phyloP scores from a whole-genome alignment of 139 green algal species.

The Monoraphidium neglectum region DNA sequence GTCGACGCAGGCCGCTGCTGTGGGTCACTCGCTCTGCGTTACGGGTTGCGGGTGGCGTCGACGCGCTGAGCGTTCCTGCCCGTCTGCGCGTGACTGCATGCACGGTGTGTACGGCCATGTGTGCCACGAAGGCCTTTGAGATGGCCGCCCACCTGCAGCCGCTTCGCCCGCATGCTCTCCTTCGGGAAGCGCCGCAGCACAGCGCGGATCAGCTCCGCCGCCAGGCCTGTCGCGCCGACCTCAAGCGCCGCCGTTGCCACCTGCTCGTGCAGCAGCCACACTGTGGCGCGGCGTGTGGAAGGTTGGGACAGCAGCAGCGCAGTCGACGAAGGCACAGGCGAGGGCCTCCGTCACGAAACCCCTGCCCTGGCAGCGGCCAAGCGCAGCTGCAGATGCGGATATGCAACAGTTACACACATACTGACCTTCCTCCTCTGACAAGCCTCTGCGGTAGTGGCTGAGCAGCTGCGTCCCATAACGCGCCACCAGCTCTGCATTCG shows the following conservation, averaged over 20 bases:
- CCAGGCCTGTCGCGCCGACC: constrained; percentile 46
- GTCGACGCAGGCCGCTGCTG: not conserved
- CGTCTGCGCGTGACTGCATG: not conserved
- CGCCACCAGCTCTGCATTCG: constrained; percentile 58
- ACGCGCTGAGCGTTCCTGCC: not conserved
- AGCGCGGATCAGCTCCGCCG: constrained; percentile 57
- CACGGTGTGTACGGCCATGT: no score
- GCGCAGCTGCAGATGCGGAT: no score
- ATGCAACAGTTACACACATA: not conserved
- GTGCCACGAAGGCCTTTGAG: not conserved
- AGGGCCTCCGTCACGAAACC: no score
- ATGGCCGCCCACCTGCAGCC: constrained; percentile 59
- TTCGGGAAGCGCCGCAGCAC: constrained; percentile 70
- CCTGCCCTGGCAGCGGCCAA: no score
- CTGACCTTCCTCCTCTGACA: constrained; percentile 59
- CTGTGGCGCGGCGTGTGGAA: no score
- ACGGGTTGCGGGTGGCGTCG: not conserved
- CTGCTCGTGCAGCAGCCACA: constrained; percentile 86
- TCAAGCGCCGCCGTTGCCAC: constrained; percentile 76
- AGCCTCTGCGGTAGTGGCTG: constrained; percentile 31
- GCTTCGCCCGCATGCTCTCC: constrained; percentile 38
- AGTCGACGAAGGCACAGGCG: no score
- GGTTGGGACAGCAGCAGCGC: no score
- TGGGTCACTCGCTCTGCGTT: not conserved
- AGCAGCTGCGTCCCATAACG: constrained; percentile 63